phyloP scores from a whole-genome alignment of 192 early-diverging fungal species.

The Allomyces macrogynus region DNA sequence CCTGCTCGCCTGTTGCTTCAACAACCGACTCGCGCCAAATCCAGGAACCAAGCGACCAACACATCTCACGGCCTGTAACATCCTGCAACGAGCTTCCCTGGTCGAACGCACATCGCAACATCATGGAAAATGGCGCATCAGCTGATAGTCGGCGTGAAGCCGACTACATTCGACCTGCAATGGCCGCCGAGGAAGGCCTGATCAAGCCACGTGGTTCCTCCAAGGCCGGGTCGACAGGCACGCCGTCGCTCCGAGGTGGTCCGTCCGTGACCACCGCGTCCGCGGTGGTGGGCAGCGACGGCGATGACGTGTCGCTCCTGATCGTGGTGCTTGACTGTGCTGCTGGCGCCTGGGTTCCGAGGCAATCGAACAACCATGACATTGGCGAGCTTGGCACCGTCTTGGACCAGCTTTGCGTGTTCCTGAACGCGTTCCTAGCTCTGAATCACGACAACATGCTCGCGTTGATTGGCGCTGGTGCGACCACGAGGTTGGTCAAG shows the following conservation, averaged over 20 bases:
- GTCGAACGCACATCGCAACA: too few species aligned
- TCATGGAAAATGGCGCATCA: too few species aligned
- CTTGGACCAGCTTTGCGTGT: conserved; percentile 57
- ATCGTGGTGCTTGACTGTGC: conserved; percentile 6
- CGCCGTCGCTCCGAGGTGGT: too few species aligned
- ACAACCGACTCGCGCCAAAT: too few species aligned
- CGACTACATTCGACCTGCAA: not conserved
- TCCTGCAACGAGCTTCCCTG: too few species aligned
- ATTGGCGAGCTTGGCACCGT: not conserved
- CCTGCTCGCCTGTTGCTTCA: too few species aligned
- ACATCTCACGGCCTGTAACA: too few species aligned
- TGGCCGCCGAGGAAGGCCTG: not conserved
- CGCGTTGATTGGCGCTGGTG: conserved; percentile 41
- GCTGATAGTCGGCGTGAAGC: conserved; percentile 3
- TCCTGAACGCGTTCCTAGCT: conserved; percentile 84
- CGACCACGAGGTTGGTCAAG: conserved; percentile 5
- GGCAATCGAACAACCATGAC: not conserved
- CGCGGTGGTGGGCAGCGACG: not conserved
- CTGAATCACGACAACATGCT: conserved; percentile 70
- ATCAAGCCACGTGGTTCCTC: not conserved
- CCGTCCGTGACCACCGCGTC: not conserved
- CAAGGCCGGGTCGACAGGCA: too few species aligned
- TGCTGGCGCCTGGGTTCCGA: conserved; percentile 2
- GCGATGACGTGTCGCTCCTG: not conserved
- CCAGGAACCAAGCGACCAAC: too few species aligned